A percentile compares a stretch with the other conserved stretches of the same genome.
These are phyloP conservation scores for Neurospora sp. DNA, from an alignment of 495 filamentous ascomycete genomes.

Conservation along the genomic window DNA sequence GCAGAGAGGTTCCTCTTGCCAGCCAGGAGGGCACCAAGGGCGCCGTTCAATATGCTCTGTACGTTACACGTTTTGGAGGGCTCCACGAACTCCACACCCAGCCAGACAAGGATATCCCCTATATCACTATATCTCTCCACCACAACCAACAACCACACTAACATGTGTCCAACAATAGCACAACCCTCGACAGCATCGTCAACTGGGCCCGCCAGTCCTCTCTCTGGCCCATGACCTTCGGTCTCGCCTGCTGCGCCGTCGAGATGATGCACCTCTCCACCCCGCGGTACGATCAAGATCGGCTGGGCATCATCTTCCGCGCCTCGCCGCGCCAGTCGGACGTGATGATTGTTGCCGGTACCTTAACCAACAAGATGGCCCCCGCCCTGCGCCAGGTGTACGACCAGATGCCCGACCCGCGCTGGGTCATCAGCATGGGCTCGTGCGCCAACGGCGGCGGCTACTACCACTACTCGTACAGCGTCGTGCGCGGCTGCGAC, in stretches of 20 bases:
- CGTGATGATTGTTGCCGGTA: constrained; percentile 97
- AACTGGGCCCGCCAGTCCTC: constrained; percentile 95
- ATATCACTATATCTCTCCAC: not conserved
- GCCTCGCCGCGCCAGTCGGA: constrained; percentile 91
- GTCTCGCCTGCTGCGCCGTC: constrained; percentile 90
- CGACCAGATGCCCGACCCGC: constrained; percentile 94
- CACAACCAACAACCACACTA: not conserved
- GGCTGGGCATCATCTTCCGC: constrained; percentile 93
- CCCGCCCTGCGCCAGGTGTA: constrained; percentile 90
- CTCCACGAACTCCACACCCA: not conserved
- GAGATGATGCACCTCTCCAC: constrained; percentile 99
- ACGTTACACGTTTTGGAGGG: constrained; percentile 27
- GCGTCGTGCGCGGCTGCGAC: constrained; percentile 78
- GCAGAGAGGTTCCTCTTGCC: constrained; percentile 71
- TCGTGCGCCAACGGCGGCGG: constrained; percentile 87
- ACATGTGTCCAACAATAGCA: constrained; percentile 38
- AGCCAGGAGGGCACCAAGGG: constrained; percentile 93
- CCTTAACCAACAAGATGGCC: constrained; percentile 97
- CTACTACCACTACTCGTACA: constrained; percentile 93
- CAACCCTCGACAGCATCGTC: constrained; percentile 80
- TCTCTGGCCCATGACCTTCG: constrained; percentile 97
- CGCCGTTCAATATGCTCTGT: constrained; percentile 95
- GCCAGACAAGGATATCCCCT: not conserved
- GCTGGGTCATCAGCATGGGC: constrained; percentile 90
- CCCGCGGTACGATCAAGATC: constrained; percentile 91